These are phyloP conservation scores for Penicillium sp. DNA, from an alignment of 2,329 filamentous ascomycete genomes.

Conservation along the genomic window DNA sequence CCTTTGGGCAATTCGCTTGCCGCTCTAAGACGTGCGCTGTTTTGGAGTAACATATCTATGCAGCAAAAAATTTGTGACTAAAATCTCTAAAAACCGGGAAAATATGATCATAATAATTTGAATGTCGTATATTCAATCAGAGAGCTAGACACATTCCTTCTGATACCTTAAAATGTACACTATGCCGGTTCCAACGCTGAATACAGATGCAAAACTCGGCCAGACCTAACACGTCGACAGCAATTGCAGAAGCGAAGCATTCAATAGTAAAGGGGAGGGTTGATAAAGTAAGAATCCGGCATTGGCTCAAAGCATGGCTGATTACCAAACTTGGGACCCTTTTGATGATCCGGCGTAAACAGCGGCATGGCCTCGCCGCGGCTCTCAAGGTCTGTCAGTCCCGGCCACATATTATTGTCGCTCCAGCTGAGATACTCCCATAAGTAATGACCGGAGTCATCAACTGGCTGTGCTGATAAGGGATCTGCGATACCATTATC, in stretches of 20 bases:
- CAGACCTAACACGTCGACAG: background rate
- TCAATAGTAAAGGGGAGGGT: slow-evolving; percentile 27
- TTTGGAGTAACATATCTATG: background rate
- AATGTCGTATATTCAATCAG: background rate
- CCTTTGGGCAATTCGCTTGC: background rate
- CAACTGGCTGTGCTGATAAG: slow-evolving; percentile 23
- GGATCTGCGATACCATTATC: slow-evolving; percentile 27
- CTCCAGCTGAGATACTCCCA: slow-evolving; percentile 42
- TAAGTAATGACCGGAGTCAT: slow-evolving; percentile 34
- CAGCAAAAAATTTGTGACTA: background rate
- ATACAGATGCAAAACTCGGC: background rate
- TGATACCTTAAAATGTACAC: background rate
- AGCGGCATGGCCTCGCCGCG: slow-evolving; percentile 22
- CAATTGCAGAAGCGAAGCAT: background rate
- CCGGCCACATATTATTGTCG: slow-evolving; percentile 34
- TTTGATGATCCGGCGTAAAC: slow-evolving; percentile 28
- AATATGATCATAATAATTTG: no score
- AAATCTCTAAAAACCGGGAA: background rate
- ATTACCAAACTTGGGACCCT: slow-evolving; percentile 23
- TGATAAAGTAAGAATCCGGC: slow-evolving; percentile 27
- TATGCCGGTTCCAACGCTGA: background rate
- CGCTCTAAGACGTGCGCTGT: background rate
- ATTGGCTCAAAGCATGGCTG: slow-evolving; percentile 23
- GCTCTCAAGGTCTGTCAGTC: slow-evolving; percentile 26
- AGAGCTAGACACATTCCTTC: no score